phyloP scores from a whole-genome alignment of 2,329 filamentous ascomycete species.

The Monosporascus sp. region DNA sequence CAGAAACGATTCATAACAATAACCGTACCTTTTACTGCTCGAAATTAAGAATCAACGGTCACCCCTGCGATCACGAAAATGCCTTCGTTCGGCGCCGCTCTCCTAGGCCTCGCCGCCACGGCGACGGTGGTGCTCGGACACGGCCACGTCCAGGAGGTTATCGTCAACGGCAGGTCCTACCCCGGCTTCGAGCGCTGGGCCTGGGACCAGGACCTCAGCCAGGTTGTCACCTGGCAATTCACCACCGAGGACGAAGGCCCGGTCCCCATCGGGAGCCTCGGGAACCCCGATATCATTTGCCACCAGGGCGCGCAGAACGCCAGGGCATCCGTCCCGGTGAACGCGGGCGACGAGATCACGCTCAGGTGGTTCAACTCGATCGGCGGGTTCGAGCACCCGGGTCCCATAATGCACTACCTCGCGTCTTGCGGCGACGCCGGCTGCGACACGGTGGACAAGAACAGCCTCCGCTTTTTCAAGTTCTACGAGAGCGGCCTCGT shows the following conservation, averaged over 20 bases:
- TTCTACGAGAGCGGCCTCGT: constrained; percentile 22
- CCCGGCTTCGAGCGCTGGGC: constrained; percentile 27
- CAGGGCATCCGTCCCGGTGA: constrained; percentile 9
- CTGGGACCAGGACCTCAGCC: constrained; percentile 16
- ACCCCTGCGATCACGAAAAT: constrained; percentile 3
- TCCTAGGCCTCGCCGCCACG: constrained; percentile 7
- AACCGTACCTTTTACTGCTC: too few relatives aligned
- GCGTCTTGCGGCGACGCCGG: constrained; percentile 27
- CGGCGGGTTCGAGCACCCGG: constrained; percentile 17
- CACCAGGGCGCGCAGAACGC: constrained; percentile 11
- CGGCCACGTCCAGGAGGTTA: constrained; percentile 15
- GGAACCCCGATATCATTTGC: constrained; percentile 13
- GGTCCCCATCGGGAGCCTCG: constrained; percentile 7
- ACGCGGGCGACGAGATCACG: constrained; percentile 20
- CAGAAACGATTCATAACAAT: too few relatives aligned
- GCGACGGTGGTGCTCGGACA: constrained; percentile 8
- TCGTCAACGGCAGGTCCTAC: constrained; percentile 12
- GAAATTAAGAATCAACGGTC: too few relatives aligned
- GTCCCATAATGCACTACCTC: constrained; percentile 28
- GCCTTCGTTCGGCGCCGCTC: constrained; percentile 5
- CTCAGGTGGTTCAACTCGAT: constrained; percentile 21
- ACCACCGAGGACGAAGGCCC: constrained; percentile 16
- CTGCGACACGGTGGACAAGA: constrained; percentile 25
- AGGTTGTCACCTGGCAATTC: constrained; percentile 19
- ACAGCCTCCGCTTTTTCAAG: constrained; percentile 25